Evolutionary conservation across 306 rosid species (phyloP).

Genomic region (Quercus alba): DNA sequence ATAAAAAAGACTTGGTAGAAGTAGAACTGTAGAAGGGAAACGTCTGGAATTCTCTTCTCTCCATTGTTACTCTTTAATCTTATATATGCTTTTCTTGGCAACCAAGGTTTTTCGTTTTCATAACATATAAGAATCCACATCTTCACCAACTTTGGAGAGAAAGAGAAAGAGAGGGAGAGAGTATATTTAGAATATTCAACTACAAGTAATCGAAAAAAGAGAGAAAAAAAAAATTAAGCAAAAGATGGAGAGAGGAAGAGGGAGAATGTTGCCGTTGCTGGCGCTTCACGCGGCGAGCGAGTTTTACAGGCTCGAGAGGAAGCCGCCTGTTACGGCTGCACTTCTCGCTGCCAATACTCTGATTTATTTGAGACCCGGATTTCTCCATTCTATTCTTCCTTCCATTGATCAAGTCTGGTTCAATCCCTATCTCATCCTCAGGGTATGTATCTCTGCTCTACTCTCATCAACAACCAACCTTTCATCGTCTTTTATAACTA

Average conservation of each 20-base stretch:
- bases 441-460: slow-evolving; percentile 30
- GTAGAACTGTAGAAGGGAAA: background rate
- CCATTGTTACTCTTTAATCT: background rate
- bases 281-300: slow-evolving; percentile 74
- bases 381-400: slow-evolving; percentile 53
- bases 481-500: background rate
- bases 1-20: too few relatives aligned
- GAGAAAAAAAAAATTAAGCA: background rate
- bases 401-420: slow-evolving; percentile 69
- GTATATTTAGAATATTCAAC: too few relatives aligned
- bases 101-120: background rate
- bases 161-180: too few relatives aligned
- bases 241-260: slow-evolving; percentile 55
- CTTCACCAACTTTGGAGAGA: background rate
- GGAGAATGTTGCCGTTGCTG: slow-evolving; percentile 66
- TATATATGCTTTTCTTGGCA: slow-evolving; percentile 27
- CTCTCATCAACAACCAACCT: background rate
- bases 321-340: slow-evolving; percentile 80
- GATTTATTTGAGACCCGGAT: slow-evolving; percentile 61
- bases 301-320: slow-evolving; percentile 59
- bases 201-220: background rate
- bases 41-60: slow-evolving; percentile 18
- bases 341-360: slow-evolving; percentile 80
- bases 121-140: too few relatives aligned
- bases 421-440: slow-evolving; percentile 79